Evolutionary conservation across 495 filamentous ascomycete species (phyloP), one percentile per base, ranked within the genome.

Genomic region (Niebla homalea): DNA sequence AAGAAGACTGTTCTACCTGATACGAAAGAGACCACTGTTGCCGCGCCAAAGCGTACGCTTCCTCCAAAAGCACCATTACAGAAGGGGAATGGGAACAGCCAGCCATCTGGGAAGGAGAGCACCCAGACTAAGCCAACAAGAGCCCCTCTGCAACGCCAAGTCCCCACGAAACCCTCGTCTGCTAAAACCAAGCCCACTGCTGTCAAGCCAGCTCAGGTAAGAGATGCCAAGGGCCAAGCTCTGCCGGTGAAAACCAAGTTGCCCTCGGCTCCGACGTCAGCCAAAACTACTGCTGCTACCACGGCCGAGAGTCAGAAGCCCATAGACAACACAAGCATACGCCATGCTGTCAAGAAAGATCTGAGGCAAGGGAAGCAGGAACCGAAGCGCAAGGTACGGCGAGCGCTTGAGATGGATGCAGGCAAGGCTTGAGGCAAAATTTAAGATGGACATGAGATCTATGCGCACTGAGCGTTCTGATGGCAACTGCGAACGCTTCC

Each of bases 261-360:
- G 40, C 25, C 25, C 1, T 6, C 15, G 18, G 14, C n/a, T 18
- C 47, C 8, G 23, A 36, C 36, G 7, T 15, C 47, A 2, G 12
- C 19, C n/a, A 19, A 40, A 41, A 41, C n/a, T 22, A 20, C 35
- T 16, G 12, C 32, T 39, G 37, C 32, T 1, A 41, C 18, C 19
- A 22, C 35, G 1, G 36, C 16, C 6, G 18, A 36, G 7, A 18
- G 18, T 25, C 38, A 39, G 18, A 21, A 21, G 23, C 32, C 12
- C 2, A 23, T 32, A 7, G 41, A 57, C 3, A 53, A 25, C 18
- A 50, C 37, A 0, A 45, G 43, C 2, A n/a, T 57, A 11, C 44
- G 40, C 12, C 49, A 42, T 37, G 50, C 54, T 39, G 32, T 41
- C 15, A 57, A 57, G 46, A 57, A 53, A 20, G 54, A 50, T 19